A percentile compares a stretch with the other conserved stretches of the same genome.
Evolutionary conservation across 495 filamentous ascomycete species (phyloP).

Genomic region (Hyphodiscus hymeniophilus): DNA sequence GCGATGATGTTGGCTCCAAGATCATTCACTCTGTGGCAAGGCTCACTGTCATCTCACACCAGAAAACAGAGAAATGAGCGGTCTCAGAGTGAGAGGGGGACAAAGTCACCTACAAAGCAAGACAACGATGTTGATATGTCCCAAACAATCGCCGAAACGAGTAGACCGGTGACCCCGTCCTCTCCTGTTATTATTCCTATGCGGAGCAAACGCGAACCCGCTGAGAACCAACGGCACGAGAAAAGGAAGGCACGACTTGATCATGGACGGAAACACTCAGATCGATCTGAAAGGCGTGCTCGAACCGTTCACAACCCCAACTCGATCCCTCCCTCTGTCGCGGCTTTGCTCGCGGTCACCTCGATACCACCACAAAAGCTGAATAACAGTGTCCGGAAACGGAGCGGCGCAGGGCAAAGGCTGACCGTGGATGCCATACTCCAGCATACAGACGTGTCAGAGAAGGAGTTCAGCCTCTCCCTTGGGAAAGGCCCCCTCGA

Average conservation of each 20-base stretch:
- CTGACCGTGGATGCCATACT: constrained; percentile 45
- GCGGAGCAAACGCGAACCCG: constrained; percentile 6
- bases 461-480: constrained; percentile 39
- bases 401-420: constrained; percentile 23
- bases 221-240: constrained; percentile 8
- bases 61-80: constrained; percentile 2
- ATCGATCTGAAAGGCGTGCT: constrained; percentile 15
- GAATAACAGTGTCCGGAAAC: constrained; percentile 11
- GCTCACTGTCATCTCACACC: background rate
- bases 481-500: constrained; percentile 42
- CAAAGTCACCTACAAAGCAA: constrained; percentile 4
- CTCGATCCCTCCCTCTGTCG: constrained; percentile 48
- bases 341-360: constrained; percentile 50
- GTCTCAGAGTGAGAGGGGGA: constrained; percentile 1
- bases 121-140: constrained; percentile 2
- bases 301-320: constrained; percentile 37
- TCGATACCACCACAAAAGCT: constrained; percentile 43
- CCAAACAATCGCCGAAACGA: background rate
- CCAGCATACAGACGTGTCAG: constrained; percentile 34
- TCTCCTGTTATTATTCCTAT: constrained; percentile 23
- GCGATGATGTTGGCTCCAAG: constrained; percentile 5
- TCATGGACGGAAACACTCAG: constrained; percentile 5
- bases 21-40: background rate
- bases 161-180: constrained; percentile 13
- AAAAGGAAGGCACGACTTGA: constrained; percentile 8